phyloP scores from a whole-genome alignment of 306 rosid species.

The Lotus japonicus region DNA sequence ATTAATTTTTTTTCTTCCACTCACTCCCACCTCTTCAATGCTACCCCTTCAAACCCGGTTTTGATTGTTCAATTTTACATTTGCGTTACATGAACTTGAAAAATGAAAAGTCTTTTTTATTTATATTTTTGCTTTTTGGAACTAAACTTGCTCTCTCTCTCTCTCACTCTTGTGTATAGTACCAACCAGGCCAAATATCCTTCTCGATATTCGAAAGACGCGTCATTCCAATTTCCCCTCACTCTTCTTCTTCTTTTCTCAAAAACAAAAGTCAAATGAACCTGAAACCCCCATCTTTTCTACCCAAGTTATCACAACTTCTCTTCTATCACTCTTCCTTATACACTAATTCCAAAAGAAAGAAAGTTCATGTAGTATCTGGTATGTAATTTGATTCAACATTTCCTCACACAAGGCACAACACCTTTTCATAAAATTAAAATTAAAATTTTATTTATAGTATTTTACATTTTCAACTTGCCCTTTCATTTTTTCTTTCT shows the following conservation, averaged over 20 bases:
- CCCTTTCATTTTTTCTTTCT: too few species aligned
- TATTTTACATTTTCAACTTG: too few species aligned
- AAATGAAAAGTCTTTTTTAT: background rate
- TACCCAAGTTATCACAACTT: background rate
- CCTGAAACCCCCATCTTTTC: background rate
- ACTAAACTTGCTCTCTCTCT: background rate
- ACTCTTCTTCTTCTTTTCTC: background rate
- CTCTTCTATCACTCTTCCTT: background rate
- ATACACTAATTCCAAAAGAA: background rate
- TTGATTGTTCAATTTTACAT: background rate
- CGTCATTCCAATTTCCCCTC: conserved; percentile 18
- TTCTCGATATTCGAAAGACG: conserved; percentile 43
- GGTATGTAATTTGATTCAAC: background rate
- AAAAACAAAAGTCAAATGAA: background rate
- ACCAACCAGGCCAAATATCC: conserved; percentile 36
- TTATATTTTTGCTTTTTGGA: background rate
- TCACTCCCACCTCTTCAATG: background rate
- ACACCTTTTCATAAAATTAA: too few species aligned
- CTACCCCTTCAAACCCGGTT: too few species aligned
- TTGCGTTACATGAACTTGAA: background rate
- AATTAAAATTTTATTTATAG: too few species aligned
- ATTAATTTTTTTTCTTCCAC: background rate
- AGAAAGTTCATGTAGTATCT: background rate
- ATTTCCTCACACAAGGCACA: too few species aligned
- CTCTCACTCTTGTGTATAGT: background rate